Evolutionary conservation across 2,329 filamentous ascomycete genomes (phyloP).

Genomic region (Lecanicillium sp.): DNA sequence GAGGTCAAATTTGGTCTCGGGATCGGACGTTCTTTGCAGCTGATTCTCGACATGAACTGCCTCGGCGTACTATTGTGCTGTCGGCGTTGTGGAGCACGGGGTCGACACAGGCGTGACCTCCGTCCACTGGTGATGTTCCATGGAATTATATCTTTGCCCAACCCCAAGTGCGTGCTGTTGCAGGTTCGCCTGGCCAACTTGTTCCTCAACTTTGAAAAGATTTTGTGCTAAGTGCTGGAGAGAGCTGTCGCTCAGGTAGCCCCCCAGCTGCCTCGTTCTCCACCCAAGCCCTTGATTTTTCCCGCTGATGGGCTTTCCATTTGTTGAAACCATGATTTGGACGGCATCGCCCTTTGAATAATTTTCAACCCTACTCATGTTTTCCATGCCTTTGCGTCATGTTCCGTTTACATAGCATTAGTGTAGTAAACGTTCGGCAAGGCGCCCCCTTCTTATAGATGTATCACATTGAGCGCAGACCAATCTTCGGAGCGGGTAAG

Average conservation of each 20-base stretch:
- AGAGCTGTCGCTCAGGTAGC: constrained; percentile 13
- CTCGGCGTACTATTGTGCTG: background rate
- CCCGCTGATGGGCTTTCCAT: constrained; percentile 15
- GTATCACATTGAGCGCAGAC: too few species aligned
- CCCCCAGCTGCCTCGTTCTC: constrained; percentile 15
- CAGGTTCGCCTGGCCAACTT: background rate
- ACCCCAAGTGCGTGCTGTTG: background rate
- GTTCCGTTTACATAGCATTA: too few species aligned
- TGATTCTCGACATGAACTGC: background rate
- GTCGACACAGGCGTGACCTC: background rate
- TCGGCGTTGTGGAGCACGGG: background rate
- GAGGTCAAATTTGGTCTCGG: background rate
- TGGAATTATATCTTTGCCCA: background rate
- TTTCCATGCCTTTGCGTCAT: too few species aligned
- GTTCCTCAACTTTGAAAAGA: background rate
- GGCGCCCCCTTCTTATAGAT: too few species aligned
- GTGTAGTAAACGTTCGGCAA: too few species aligned
- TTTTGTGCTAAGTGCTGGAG: background rate
- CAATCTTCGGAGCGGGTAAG: background rate
- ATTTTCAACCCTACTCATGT: constrained; percentile 17
- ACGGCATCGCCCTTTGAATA: constrained; percentile 16
- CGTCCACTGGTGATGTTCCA: background rate
- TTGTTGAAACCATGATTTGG: constrained; percentile 16
- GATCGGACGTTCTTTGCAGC: background rate
- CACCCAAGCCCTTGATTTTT: constrained; percentile 15